Percentiles rank a stretch among this genome's conserved stretches.
Evolutionary conservation across 1,139 yeast genomes (phyloP).

Genomic region (Yamadazyma membranifaciens): DNA sequence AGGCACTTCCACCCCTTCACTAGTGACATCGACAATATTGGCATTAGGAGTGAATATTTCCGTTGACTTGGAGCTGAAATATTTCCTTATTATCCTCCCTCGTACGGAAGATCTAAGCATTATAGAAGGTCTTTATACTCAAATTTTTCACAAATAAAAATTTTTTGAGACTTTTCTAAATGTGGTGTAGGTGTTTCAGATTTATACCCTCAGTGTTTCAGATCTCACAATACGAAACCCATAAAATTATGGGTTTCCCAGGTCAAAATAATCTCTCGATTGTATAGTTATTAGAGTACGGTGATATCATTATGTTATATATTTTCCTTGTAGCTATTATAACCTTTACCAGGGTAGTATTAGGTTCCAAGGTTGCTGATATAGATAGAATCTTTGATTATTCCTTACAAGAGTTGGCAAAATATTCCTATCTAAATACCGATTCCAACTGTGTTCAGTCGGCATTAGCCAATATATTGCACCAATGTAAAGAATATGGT

Average conservation of each 20-base stretch:
- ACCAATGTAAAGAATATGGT: constrained; percentile 29
- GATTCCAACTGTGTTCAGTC: constrained; percentile 22
- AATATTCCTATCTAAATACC: background rate
- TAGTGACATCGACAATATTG: background rate
- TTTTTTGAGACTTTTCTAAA: constrained; percentile 4
- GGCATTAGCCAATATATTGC: constrained; percentile 27
- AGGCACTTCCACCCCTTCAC: background rate
- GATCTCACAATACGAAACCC: background rate
- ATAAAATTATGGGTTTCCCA: background rate
- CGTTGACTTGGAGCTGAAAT: constrained; percentile 8
- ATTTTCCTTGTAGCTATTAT: background rate
- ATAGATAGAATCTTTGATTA: background rate
- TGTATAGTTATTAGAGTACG: too few relatives aligned
- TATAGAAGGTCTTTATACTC: background rate
- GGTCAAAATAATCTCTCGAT: background rate
- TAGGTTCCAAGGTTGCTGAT: background rate
- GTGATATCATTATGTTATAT: background rate
- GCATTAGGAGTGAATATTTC: constrained; percentile 33
- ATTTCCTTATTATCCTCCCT: constrained; percentile 2
- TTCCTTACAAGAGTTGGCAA: constrained; percentile 1
- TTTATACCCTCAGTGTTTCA: background rate
- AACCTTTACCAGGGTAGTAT: constrained; percentile 1
- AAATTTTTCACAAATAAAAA: background rate
- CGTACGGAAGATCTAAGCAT: constrained; percentile 2
- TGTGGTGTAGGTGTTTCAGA: constrained; percentile 1